Evolutionary conservation across 768 basidiomycete species (phyloP), one percentile per base, ranked within the genome.

Genomic region (Lactarius sp.): DNA sequence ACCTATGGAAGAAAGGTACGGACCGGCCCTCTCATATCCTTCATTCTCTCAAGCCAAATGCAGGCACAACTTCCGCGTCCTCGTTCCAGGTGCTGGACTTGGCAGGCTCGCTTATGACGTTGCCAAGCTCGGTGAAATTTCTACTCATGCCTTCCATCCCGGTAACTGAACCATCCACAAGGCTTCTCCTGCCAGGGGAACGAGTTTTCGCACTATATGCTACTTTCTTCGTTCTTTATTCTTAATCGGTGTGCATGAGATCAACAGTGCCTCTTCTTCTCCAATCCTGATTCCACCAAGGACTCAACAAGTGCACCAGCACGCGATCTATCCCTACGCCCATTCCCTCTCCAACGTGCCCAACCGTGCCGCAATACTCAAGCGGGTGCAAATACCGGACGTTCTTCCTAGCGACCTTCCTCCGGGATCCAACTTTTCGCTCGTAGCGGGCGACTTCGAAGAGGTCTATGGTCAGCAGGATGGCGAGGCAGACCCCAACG

Each of bases 121-220:
- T 4, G 92, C 93, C 6, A 83, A 81, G 37, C 78, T 88, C 59
- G 94, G 93, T 92, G 69, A 39, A 78, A 7, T 22, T 12, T n/a
- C 22, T 3, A 37, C 0, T 49, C 2, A 6, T 27, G 50, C 47
- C 33, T 51, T 37, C 18, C 47, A 1, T 54, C 36, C 36, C 60
- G 0, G 34, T 27, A 12, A 54, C 47, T 22, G 18, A 64, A 20
- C 34, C 33, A 18, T 49, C 16, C 6, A 14, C 0, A 65, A 94
- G 94, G 94, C 4, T 98, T 94, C 69, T 76, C 88, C 1, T 93
- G 90, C 67, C 94, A 96, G 74, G 94, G 90, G 22, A 97, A 97
- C 71, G 95, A 98, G 74, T 97, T 97, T 72, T 94, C 92, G 37
- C 90, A 95, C 68, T 93, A 92, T 74, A 96, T 95, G 94, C 81